Base-by-base conservation (phyloP, 1,284 basidiomycete species). In the Kalmanozyma brasiliensis region DNA sequence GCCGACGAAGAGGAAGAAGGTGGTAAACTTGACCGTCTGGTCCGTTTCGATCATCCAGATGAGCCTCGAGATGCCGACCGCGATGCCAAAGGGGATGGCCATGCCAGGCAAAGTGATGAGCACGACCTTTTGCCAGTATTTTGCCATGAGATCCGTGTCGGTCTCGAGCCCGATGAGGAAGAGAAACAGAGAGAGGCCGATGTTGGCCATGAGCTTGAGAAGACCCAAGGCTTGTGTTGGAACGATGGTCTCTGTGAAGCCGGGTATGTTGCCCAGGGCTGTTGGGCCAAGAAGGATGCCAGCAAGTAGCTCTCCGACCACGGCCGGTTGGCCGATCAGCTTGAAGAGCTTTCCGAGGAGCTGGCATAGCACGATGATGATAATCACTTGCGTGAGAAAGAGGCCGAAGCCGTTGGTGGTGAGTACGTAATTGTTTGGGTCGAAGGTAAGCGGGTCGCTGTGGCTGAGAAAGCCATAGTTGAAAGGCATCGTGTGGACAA, bases 81-180 rank as follows among this genome's bases (percentile, higher is more conserved):
- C 57, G 23, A 77, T 58, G n/a, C 53, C 74, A 33, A 77, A 77
- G 1, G 74, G 74, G 40, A 77, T 60, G 8, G 73, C 59, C 65
- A 77, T 69, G 34, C 73, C 73, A 1, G 74, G 74, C 19, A 77
- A 29, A 2, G 70, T 70, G 48, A 75, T 76, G 42, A 73, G 49
- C 14, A 60, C 7, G 2, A 76, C 74, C 42, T 75, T 60, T 29
- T 65, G 58, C 61, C 61, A 75, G 30, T 74, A 62, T 40, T 52
- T 55, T 10, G 65, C 69, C 61, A 77, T 77, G 20, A 76, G 65
- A 8, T 75, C 70, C 16, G 64, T 70, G 34, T 77, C 74, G 14
- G 74, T 77, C 43, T 77, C 74, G 26, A 77, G 52, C 8, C 74
- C 74, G 40, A 77, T 75, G 20, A 75, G 55, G 13, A 75, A 68